phyloP scores from a whole-genome alignment of 2,329 filamentous ascomycete species.

The Xylaria sp. region DNA sequence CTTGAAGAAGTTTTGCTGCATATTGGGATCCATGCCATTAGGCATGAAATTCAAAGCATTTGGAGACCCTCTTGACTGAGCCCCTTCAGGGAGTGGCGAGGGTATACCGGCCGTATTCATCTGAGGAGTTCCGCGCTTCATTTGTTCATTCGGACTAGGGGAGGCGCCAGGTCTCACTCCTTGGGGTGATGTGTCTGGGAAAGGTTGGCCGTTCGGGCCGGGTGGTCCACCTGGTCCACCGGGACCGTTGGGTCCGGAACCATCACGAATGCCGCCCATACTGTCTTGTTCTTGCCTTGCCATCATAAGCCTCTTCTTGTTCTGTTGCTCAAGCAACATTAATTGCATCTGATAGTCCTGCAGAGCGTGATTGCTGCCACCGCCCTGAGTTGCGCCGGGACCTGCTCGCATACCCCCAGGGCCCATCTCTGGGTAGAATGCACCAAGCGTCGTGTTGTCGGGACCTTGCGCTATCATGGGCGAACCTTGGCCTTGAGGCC shows the following conservation, averaged over 20 bases:
- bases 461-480: slow-evolving; percentile 82
- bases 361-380: slow-evolving; percentile 79
- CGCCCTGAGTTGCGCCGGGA: slow-evolving; percentile 58
- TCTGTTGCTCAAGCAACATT: slow-evolving; percentile 88
- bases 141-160: slow-evolving; percentile 80
- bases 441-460: slow-evolving; percentile 68
- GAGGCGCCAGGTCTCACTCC: slow-evolving; percentile 76
- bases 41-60: slow-evolving; percentile 73
- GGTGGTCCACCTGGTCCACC: slow-evolving; percentile 57
- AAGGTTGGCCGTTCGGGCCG: slow-evolving; percentile 69
- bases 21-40: slow-evolving; percentile 70
- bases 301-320: slow-evolving; percentile 88
- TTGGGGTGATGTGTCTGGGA: slow-evolving; percentile 77
- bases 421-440: slow-evolving; percentile 71
- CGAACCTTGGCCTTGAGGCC: slow-evolving; percentile 81
- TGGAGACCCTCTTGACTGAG: slow-evolving; percentile 73
- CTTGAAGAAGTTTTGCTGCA: slow-evolving; percentile 70
- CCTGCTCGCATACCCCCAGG: slow-evolving; percentile 68
- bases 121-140: slow-evolving; percentile 81
- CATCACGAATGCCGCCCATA: slow-evolving; percentile 63
- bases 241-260: slow-evolving; percentile 61
- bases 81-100: slow-evolving; percentile 76
- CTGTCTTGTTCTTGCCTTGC: slow-evolving; percentile 82
- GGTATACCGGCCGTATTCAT: slow-evolving; percentile 76
- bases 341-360: slow-evolving; percentile 92